Conservation (phyloP, 176 grass and related monocot genomes). For the Rhynchospora tenuis region DNA sequence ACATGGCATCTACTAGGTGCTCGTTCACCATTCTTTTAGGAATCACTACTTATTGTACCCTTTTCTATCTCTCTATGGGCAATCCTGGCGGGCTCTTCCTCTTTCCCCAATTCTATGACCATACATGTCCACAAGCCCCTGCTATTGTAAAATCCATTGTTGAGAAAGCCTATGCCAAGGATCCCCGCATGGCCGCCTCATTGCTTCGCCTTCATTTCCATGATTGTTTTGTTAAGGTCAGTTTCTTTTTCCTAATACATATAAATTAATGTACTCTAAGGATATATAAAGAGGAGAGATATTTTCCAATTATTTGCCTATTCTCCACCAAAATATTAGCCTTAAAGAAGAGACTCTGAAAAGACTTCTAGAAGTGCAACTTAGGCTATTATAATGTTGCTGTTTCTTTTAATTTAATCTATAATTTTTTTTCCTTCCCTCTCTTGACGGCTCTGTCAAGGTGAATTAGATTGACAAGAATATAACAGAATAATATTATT, state of each 20-base stretch:
- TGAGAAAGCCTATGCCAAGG: slow-evolving; percentile 55
- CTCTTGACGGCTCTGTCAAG: background rate
- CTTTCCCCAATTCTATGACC: slow-evolving; percentile 66
- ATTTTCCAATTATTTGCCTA: background rate
- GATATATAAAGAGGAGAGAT: background rate
- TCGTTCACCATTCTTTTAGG: slow-evolving; percentile 19
- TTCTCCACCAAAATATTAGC: background rate
- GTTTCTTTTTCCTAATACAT: background rate
- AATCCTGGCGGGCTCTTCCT: slow-evolving; percentile 28
- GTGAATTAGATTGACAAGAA: background rate
- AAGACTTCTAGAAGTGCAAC: background rate
- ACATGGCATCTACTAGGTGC: slow-evolving; percentile 20
- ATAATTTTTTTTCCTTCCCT: background rate
- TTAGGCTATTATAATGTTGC: background rate
- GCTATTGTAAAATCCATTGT: slow-evolving; percentile 50
- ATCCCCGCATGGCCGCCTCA: slow-evolving; percentile 82
- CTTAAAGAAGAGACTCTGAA: background rate
- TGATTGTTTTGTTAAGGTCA: slow-evolving; percentile 83
- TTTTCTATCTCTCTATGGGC: background rate
- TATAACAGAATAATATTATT: background rate
- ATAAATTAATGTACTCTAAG: background rate
- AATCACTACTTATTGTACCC: background rate
- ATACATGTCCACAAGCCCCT: slow-evolving; percentile 63
- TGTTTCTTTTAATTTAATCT: background rate
- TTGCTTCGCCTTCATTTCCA: slow-evolving; percentile 88